Conservation (phyloP, 768 basidiomycete species). For the Boletus huronensis region DNA sequence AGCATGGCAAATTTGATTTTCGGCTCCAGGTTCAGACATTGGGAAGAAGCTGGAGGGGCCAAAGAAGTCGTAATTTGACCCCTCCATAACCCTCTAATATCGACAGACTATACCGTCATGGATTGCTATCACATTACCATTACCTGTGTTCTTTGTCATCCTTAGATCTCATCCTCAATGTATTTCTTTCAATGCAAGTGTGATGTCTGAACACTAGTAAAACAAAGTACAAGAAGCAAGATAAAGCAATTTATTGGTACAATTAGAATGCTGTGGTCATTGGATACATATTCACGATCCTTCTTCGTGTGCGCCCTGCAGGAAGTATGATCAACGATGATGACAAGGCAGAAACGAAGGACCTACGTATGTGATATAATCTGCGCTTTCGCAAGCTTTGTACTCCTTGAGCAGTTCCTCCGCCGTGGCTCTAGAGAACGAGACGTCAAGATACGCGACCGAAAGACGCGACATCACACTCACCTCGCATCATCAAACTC, state of each 20-base stretch:
- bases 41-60: slow-evolving; percentile 81
- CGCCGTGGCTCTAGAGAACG: slow-evolving; percentile 65
- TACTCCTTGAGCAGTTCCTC: slow-evolving; percentile 91
- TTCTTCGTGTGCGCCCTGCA: slow-evolving; percentile 36
- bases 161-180: slow-evolving; percentile 27
- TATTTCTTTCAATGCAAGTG: slow-evolving; percentile 12
- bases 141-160: slow-evolving; percentile 10
- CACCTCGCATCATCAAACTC: slow-evolving; percentile 98
- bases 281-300: slow-evolving; percentile 16
- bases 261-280: neutral
- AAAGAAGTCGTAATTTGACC: slow-evolving; percentile 61
- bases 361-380: slow-evolving; percentile 87
- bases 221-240: slow-evolving; percentile 3
- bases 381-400: slow-evolving; percentile 91
- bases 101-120: slow-evolving; percentile 25
- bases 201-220: slow-evolving; percentile 1
- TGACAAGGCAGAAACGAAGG: neutral
- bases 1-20: slow-evolving; percentile 2
- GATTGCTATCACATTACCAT: slow-evolving; percentile 19
- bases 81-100: slow-evolving; percentile 34
- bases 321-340: neutral
- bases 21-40: slow-evolving; percentile 62
- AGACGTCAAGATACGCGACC: neutral
- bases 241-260: neutral
- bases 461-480: slow-evolving; percentile 12